Conservation (phyloP, 2,329 filamentous ascomycete species). For the Pyricularia pennisetigena region DNA sequence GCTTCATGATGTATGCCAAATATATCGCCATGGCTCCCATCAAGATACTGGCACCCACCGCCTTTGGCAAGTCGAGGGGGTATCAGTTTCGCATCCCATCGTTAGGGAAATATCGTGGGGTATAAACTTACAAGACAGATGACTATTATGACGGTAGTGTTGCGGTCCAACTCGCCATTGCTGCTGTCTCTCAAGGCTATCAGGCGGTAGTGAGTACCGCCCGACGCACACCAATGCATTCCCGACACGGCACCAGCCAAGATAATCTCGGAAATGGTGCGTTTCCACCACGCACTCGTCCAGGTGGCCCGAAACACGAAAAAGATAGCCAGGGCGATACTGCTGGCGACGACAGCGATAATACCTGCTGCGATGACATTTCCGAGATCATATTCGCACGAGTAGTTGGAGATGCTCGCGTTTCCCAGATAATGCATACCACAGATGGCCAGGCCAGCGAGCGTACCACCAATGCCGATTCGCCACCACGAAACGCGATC, state of each 20-base stretch:
- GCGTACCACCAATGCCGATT: conserved; percentile 51
- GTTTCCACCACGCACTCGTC: conserved; percentile 72
- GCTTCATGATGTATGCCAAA: conserved; percentile 40
- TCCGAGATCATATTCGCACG: conserved; percentile 45
- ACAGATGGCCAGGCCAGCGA: conserved; percentile 67
- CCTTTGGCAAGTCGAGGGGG: conserved; percentile 28
- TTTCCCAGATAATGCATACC: conserved; percentile 89
- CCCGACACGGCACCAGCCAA: conserved; percentile 68
- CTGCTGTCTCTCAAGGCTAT: conserved; percentile 29
- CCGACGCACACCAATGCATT: conserved; percentile 78
- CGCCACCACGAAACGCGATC: conserved; percentile 48
- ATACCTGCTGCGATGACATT: conserved; percentile 59
- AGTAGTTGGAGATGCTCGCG: conserved; percentile 69
- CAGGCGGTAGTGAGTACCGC: conserved; percentile 59
- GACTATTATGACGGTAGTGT: conserved; percentile 63
- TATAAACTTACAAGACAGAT: conserved; percentile 50
- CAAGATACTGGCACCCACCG: conserved; percentile 49
- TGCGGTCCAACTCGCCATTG: conserved; percentile 38
- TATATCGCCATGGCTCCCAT: conserved; percentile 46
- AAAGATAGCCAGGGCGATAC: conserved; percentile 62
- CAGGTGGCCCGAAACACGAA: conserved; percentile 68
- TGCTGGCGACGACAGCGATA: conserved; percentile 65
- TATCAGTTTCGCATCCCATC: conserved; percentile 6
- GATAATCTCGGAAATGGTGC: conserved; percentile 53
- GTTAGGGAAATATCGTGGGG: conserved; percentile 3